A percentile compares a stretch with the other conserved stretches of the same genome.
Evolutionary conservation across 192 early-diverging fungal species (phyloP).

Genomic region (Lobosporangium transversale): DNA sequence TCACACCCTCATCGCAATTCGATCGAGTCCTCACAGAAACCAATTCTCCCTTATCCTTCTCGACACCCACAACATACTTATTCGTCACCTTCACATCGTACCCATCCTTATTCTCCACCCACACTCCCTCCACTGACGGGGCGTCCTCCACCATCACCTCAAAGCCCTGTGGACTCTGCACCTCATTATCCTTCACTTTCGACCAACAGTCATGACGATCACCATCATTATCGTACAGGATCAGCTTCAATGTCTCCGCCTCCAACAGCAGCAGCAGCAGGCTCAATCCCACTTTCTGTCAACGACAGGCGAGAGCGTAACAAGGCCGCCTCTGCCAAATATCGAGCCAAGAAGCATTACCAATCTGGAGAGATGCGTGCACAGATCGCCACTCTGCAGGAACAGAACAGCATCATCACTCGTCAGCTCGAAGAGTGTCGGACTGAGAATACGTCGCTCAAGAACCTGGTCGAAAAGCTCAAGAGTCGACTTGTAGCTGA

Average conservation of each 20-base stretch:
- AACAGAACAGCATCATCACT: conserved; percentile 57
- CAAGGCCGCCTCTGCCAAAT: conserved; percentile 70
- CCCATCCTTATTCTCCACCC: conserved; percentile 35
- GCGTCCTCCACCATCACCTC: conserved; percentile 31
- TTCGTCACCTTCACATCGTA: conserved; percentile 19
- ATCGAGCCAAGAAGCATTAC: conserved; percentile 67
- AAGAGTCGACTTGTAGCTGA: conserved; percentile 63
- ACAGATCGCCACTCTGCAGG: conserved; percentile 51
- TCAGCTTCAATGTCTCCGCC: conserved; percentile 22
- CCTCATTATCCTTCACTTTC: conserved; percentile 2
- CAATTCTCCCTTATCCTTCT: conserved; percentile 26
- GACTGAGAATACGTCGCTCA: conserved; percentile 59
- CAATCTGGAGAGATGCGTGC: conserved; percentile 66
- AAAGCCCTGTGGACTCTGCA: conserved; percentile 24
- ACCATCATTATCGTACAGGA: conserved; percentile 11
- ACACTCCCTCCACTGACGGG: conserved; percentile 30
- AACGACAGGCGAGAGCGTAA: conserved; percentile 65
- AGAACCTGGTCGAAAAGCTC: conserved; percentile 58
- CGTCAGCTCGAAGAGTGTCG: conserved; percentile 60
- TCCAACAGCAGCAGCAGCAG: conserved; percentile 4
- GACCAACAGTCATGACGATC: conserved; percentile 8
- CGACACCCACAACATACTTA: conserved; percentile 13
- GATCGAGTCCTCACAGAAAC: conserved; percentile 22
- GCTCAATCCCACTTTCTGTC: conserved; percentile 50
- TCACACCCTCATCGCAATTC: conserved; percentile 23